phyloP scores from a whole-genome alignment of 225 moss, liverwort and hornwort genomes.

The Sphagnum contortum region DNA sequence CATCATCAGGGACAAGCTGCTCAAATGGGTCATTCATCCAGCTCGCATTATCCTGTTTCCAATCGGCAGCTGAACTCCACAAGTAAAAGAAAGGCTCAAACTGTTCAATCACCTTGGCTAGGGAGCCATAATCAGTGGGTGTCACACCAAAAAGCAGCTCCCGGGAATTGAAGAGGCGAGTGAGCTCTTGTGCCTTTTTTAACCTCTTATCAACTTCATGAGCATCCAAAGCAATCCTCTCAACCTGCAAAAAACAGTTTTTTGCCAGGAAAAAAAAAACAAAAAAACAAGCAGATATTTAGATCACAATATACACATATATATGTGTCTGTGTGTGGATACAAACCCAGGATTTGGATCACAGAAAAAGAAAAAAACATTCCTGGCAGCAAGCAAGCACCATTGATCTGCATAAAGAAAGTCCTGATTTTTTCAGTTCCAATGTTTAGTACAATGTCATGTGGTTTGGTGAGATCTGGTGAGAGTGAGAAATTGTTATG shows the following conservation, averaged over 20 bases:
- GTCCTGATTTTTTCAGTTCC: too few species aligned
- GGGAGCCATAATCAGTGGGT: slow-evolving; percentile 36
- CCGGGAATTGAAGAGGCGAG: slow-evolving; percentile 67
- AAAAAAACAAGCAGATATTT: too few species aligned
- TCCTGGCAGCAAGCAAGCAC: too few species aligned
- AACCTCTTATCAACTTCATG: slow-evolving; percentile 35
- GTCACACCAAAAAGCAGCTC: slow-evolving; percentile 52
- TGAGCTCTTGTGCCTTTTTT: slow-evolving; percentile 41
- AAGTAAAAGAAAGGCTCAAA: slow-evolving; percentile 67
- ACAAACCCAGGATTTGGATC: too few species aligned
- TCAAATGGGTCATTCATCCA: slow-evolving; percentile 78
- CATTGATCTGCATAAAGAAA: too few species aligned
- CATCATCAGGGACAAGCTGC: slow-evolving; percentile 33
- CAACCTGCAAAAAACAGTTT: slow-evolving; percentile 24
- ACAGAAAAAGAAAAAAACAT: too few species aligned
- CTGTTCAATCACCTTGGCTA: slow-evolving; percentile 42
- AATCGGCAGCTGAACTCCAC: slow-evolving; percentile 49
- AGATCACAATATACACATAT: too few species aligned
- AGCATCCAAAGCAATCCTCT: slow-evolving; percentile 55
- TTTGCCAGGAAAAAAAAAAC: too few species aligned
- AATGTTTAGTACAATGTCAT: too few species aligned
- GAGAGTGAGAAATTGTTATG: too few species aligned
- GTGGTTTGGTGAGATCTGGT: too few species aligned
- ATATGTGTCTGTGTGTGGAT: too few species aligned
- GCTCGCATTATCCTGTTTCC: slow-evolving; percentile 43